Conservation (phyloP, 495 filamentous ascomycete species). For the Aspergillus asperescens region DNA sequence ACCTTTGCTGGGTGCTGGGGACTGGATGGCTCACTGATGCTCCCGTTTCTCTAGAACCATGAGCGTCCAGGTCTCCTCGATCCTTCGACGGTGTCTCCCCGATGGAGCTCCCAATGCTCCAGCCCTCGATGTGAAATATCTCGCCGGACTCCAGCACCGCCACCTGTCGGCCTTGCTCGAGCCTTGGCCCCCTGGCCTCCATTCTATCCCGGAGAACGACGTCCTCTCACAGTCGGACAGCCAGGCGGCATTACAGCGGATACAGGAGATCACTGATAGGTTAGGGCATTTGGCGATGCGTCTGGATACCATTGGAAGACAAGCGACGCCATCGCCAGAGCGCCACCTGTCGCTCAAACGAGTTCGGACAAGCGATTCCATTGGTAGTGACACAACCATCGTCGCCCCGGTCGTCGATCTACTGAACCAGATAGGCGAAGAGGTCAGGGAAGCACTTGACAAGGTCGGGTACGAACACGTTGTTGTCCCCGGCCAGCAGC, state of each 20-base stretch:
- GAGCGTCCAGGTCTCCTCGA: slow-evolving; percentile 12
- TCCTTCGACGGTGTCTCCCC: slow-evolving; percentile 10
- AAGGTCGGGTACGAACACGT: slow-evolving; percentile 8
- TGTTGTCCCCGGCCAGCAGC: slow-evolving; percentile 2
- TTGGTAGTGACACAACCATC: background rate
- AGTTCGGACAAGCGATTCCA: background rate
- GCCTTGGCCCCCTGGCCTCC: background rate
- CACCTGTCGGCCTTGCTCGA: slow-evolving; percentile 2
- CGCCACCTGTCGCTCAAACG: background rate
- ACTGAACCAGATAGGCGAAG: slow-evolving; percentile 8
- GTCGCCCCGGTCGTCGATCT: slow-evolving; percentile 5
- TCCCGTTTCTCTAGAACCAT: slow-evolving; percentile 1
- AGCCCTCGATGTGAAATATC: slow-evolving; percentile 7
- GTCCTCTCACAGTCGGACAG: background rate
- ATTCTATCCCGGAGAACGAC: slow-evolving; percentile 7
- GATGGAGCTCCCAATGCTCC: background rate
- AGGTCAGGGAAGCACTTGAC: slow-evolving; percentile 7
- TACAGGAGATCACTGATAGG: slow-evolving; percentile 5
- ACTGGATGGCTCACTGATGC: background rate
- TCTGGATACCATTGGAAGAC: slow-evolving; percentile 1
- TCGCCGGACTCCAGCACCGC: background rate
- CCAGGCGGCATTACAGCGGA: slow-evolving; percentile 7
- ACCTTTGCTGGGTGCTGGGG: too few relatives aligned
- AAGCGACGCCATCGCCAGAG: background rate
- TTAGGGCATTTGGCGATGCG: slow-evolving; percentile 1